Evolutionary conservation across 306 rosid species (phyloP), one percentile per base, ranked within the genome.

Genomic region (Rubus parviflorus): DNA sequence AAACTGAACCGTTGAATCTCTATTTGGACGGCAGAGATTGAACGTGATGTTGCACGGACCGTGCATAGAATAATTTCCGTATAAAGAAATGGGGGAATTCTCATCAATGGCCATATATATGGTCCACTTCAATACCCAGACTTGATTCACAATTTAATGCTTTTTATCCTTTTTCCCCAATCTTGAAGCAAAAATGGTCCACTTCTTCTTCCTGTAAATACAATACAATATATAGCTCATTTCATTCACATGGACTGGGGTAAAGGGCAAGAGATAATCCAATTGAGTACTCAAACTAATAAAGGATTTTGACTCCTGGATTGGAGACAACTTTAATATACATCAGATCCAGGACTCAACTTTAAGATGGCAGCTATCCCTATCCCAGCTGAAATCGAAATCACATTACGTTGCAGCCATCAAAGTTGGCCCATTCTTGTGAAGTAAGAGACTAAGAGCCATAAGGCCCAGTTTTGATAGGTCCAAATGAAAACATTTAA

Each of bases 321-420:
- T 43, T 80, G 72, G 48, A 75, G 84, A 69, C 75, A 74, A 60
- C 61, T 62, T 38, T 41, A 35, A 54, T 17, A 16, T n/a, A 66
- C 56, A 70, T 63, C 70, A 75, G 77, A 76, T 52, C 70, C 78
- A 42, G 46, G 46, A 42, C 46, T 42, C 68, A 63, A 63, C 19
- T 41, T 30, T 63, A 35, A 14, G 68, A 60, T 22, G 15, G 40
- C 65, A 58, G 7, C 14, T 37, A 15, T 30, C 35, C 35, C 68
- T 35, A 16, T 41, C 68, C 45, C 15, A n/a, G 19, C 20, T 63
- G 43, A 63, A 30, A 63, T 63, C 46, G 6, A 5, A 42, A 4
- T 35, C n/a, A 63, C 37, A 5, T 35, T 63, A 37, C 16, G 30
- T 35, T 30, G 43, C 1, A 35, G 8, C 19, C n/a, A 35, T 62